A percentile compares a stretch with the other conserved stretches of the same genome.
phyloP scores from a whole-genome alignment of 192 early-diverging fungal species.

The Nowakowskiella sp. region DNA sequence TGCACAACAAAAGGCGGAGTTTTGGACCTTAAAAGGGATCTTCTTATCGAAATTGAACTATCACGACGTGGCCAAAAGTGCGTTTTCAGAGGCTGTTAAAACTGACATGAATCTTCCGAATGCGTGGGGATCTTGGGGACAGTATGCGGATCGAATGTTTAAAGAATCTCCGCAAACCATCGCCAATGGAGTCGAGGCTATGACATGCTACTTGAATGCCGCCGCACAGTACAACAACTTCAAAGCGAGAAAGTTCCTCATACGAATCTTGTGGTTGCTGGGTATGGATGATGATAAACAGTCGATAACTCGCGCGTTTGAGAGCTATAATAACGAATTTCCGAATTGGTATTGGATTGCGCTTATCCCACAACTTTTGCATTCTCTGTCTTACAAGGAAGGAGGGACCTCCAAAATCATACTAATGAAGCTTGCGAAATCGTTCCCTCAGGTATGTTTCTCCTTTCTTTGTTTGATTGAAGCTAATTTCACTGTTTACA shows the following conservation, averaged over 20 bases:
- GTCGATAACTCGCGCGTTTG: slow-evolving; percentile 70
- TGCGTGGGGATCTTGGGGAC: slow-evolving; percentile 95
- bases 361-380: slow-evolving; percentile 91
- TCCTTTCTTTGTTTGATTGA: slow-evolving; percentile 1
- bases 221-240: slow-evolving; percentile 78
- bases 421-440: slow-evolving; percentile 89
- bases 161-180: slow-evolving; percentile 74
- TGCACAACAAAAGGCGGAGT: slow-evolving; percentile 88
- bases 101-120: slow-evolving; percentile 81
- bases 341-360: slow-evolving; percentile 98
- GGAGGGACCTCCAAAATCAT: slow-evolving; percentile 66
- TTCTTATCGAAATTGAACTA: slow-evolving; percentile 84
- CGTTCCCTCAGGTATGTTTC: slow-evolving; percentile 68
- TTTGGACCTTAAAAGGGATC: slow-evolving; percentile 92
- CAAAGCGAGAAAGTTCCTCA: slow-evolving; percentile 81
- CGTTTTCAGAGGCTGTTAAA: slow-evolving; percentile 85
- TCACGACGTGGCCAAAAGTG: slow-evolving; percentile 78
- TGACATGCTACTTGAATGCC: slow-evolving; percentile 94
- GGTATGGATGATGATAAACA: slow-evolving; percentile 70
- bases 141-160: slow-evolving; percentile 91
- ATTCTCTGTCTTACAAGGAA: slow-evolving; percentile 71
- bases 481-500: slow-evolving; percentile 15
- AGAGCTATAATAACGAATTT: slow-evolving; percentile 82
- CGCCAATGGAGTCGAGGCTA: slow-evolving; percentile 74
- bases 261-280: slow-evolving; percentile 91